Conservation (phyloP, 2,329 filamentous ascomycete species). For the Penicillium sp. region DNA sequence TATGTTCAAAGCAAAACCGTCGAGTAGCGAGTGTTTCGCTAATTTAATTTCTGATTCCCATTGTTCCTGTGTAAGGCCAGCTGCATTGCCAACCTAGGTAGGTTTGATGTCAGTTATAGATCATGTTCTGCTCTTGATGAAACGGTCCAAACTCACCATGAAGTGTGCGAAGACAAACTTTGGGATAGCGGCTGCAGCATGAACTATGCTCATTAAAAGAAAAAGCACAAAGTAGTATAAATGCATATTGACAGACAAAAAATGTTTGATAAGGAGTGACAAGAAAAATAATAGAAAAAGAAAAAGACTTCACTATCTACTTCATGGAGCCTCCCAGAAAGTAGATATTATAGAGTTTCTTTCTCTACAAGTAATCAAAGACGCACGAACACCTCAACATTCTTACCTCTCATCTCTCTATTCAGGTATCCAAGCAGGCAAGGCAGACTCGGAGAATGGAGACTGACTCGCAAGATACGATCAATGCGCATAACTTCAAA, state of each 20-base stretch:
- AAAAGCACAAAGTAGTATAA: conserved; percentile 11
- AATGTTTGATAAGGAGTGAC: not conserved
- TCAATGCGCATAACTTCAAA: not conserved
- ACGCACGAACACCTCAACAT: not conserved
- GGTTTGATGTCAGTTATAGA: not conserved
- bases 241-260: conserved; percentile 1
- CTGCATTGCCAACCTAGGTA: conserved; percentile 26
- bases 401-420: not conserved
- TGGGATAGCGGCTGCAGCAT: conserved; percentile 3
- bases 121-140: not conserved
- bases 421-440: not conserved
- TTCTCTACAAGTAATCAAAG: not conserved
- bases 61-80: conserved; percentile 8
- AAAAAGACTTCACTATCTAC: not conserved
- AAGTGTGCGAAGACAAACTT: conserved; percentile 26
- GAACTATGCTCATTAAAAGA: conserved; percentile 5
- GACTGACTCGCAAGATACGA: not conserved
- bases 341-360: not conserved
- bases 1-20: conserved; percentile 41
- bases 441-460: not conserved
- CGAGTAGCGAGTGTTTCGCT: conserved; percentile 36
- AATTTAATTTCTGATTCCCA: conserved; percentile 27
- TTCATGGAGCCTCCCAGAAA: not conserved
- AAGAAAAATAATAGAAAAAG: not conserved
- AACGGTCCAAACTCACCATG: conserved; percentile 17